Percentiles rank a stretch among this genome's conserved stretches.
Conservation (phyloP, 805 yeast species). For the Schizosaccharomyces lindneri region DNA sequence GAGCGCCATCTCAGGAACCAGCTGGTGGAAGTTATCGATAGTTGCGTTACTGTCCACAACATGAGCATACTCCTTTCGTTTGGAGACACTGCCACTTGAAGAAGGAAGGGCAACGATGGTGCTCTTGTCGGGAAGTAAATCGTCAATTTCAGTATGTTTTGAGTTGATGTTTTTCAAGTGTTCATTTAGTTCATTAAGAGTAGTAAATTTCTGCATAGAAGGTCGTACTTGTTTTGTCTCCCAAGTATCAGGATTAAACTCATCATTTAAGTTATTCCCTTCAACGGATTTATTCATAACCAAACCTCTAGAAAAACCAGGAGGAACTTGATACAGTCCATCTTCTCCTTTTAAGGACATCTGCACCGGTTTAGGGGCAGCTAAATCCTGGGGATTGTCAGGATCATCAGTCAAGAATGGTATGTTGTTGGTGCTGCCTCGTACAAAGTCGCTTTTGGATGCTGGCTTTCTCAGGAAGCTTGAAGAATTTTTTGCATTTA, state of each 20-base stretch:
- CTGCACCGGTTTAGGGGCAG: conserved; percentile 9
- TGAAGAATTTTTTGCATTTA: conserved; percentile 43
- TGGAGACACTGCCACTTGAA: conserved; percentile 7
- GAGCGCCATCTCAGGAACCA: conserved; percentile 82
- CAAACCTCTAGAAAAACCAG: conserved; percentile 58
- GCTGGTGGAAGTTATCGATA: conserved; percentile 59
- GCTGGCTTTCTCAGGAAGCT: conserved; percentile 36
- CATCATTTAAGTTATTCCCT: conserved; percentile 7
- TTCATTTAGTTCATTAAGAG: not conserved
- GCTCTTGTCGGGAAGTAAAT: not conserved
- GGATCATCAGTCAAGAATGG: conserved; percentile 35
- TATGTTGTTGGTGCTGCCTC: conserved; percentile 47
- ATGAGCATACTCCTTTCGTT: conserved; percentile 83
- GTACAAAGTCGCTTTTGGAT: conserved; percentile 33
- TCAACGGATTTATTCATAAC: conserved; percentile 17
- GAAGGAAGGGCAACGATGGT: not conserved
- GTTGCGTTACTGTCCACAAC: conserved; percentile 67
- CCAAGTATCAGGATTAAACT: conserved; percentile 6
- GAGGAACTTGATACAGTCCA: conserved; percentile 66
- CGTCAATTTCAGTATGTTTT: not conserved
- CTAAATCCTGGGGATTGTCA: conserved; percentile 10
- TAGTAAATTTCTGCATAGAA: not conserved
- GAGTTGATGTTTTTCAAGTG: not conserved
- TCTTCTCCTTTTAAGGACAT: conserved; percentile 28
- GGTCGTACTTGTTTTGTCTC: not conserved